Base-by-base conservation (phyloP, 225 moss, liverwort and hornwort species). In the Thuidium tamariscinum region DNA sequence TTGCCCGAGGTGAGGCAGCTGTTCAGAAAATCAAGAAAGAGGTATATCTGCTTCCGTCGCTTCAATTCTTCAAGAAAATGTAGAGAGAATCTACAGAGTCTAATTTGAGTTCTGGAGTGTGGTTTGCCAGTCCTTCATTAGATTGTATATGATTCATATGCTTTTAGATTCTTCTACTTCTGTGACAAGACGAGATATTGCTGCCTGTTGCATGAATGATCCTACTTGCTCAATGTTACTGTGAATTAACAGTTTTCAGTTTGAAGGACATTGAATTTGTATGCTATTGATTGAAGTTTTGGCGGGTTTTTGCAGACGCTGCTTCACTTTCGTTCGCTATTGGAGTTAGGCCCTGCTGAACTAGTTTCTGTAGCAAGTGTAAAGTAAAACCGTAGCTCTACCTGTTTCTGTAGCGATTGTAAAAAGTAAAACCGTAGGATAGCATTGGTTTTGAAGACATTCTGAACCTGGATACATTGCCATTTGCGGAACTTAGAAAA, bases 1-100 rank as follows among this genome's bases (percentile, higher is more conserved):
- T 92, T 56, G 86, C 83, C 46, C 91, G 92, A 90, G 94, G 94
- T 64, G 85, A 86, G 81, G 92, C 91, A 80, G 94, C 91, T 67
- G 87, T 94, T 67, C 88, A 91, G 83, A 92, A 92, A 83, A 87
- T 94, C 80, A 91, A 87, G 94, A 88, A 82, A 81, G 90, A 89
- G 91, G 94, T 94, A 73, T 54, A 82, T 87, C n/a, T 61, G 57
- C 79, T 63, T 71, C 57, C 65, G 44, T 79, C 3, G 73, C 63
- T 56, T 75, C 78, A 21, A 48, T 71, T 42, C 75, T 62, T 52
- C 51, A 63, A 79, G 62, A 60, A n/a, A 79, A 32, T 75, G 52
- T 13, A 83, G 57, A 70, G 57, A n/a, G 68, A 56, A 27, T 85
- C 63, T 75, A 49, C 60, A 55, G 16, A 15, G 37, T 65, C n/a